Evolutionary conservation across 2,329 filamentous ascomycete species (phyloP).

Genomic region (Cytospora schulzeri): DNA sequence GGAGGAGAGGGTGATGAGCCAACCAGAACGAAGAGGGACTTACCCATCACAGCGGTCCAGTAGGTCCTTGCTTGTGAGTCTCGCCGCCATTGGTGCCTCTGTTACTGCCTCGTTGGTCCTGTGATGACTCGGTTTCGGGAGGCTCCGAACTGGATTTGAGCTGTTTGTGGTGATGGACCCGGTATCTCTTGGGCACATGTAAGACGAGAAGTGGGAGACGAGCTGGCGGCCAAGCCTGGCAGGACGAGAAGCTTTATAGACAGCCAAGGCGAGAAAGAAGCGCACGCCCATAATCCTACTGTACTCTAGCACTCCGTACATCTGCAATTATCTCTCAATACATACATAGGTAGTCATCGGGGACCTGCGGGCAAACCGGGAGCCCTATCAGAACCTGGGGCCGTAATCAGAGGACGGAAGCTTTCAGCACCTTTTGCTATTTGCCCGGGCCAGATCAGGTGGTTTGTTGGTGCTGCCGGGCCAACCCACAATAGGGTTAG

Average conservation of each 20-base stretch:
- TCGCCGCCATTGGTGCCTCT: slow-evolving; percentile 23
- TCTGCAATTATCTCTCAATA: not conserved
- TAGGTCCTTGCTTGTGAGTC: slow-evolving; percentile 32
- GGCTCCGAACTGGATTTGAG: not conserved
- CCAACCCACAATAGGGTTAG: slow-evolving; percentile 18
- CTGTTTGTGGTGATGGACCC: slow-evolving; percentile 4
- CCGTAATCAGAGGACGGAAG: slow-evolving; percentile 10
- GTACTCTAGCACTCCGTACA: not conserved
- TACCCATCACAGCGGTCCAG: slow-evolving; percentile 33
- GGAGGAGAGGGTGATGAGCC: not conserved
- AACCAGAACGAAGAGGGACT: slow-evolving; percentile 21
- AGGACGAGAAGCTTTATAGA: slow-evolving; percentile 24
- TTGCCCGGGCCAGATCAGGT: slow-evolving; percentile 23
- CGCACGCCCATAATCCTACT: slow-evolving; percentile 19
- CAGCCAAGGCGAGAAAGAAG: slow-evolving; percentile 10
- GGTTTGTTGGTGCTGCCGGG: slow-evolving; percentile 19
- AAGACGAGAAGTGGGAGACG: slow-evolving; percentile 4
- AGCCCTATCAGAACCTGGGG: slow-evolving; percentile 9
- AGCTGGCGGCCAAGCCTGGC: not conserved
- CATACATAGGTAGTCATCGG: not conserved
- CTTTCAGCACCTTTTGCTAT: slow-evolving; percentile 3
- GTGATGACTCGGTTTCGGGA: slow-evolving; percentile 3
- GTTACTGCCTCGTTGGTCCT: slow-evolving; percentile 4
- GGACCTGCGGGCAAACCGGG: slow-evolving; percentile 6
- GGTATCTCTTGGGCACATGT: slow-evolving; percentile 1